phyloP scores from a whole-genome alignment of 352 stramenopile species.

The Phytophthora idaei region DNA sequence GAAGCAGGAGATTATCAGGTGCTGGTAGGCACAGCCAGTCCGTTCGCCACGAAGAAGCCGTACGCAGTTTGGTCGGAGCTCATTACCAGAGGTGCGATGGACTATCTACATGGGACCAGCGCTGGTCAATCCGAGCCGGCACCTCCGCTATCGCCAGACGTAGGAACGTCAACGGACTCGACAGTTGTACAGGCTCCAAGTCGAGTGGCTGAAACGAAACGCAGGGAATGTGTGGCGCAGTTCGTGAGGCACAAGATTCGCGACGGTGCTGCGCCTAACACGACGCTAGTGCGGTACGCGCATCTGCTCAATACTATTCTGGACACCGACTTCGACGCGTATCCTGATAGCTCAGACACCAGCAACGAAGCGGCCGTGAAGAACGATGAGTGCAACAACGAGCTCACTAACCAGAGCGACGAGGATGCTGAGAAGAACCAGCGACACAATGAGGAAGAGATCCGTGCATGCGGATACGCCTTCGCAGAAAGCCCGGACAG shows the following conservation, averaged over 20 bases:
- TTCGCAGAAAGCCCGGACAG: slow-evolving; percentile 31
- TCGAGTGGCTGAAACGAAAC: slow-evolving; percentile 40
- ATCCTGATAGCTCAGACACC: slow-evolving; percentile 39
- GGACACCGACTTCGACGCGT: slow-evolving; percentile 74
- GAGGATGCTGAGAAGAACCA: slow-evolving; percentile 28
- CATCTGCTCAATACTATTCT: slow-evolving; percentile 68
- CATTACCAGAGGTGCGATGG: slow-evolving; percentile 66
- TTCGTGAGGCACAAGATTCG: slow-evolving; percentile 73
- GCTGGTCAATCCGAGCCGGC: slow-evolving; percentile 14
- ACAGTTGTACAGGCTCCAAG: slow-evolving; percentile 18
- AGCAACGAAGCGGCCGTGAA: slow-evolving; percentile 13
- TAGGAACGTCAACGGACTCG: slow-evolving; percentile 13
- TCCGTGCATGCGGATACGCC: slow-evolving; percentile 23
- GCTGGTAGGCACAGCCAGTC: slow-evolving; percentile 70
- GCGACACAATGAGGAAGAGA: slow-evolving; percentile 29
- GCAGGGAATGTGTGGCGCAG: slow-evolving; percentile 53
- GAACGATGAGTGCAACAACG: slow-evolving; percentile 6
- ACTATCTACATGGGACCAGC: slow-evolving; percentile 16
- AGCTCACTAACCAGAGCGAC: slow-evolving; percentile 34
- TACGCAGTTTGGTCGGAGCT: slow-evolving; percentile 86
- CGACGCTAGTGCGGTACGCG: slow-evolving; percentile 62
- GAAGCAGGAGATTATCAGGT: slow-evolving; percentile 63
- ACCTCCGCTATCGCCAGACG: slow-evolving; percentile 28
- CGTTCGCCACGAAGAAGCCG: slow-evolving; percentile 75
- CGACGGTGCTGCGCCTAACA: slow-evolving; percentile 70